A percentile compares a stretch with the other conserved stretches of the same genome.
These are phyloP conservation scores for Venturia asperata DNA, from an alignment of 2,329 filamentous ascomycete species.

Conservation along the genomic window DNA sequence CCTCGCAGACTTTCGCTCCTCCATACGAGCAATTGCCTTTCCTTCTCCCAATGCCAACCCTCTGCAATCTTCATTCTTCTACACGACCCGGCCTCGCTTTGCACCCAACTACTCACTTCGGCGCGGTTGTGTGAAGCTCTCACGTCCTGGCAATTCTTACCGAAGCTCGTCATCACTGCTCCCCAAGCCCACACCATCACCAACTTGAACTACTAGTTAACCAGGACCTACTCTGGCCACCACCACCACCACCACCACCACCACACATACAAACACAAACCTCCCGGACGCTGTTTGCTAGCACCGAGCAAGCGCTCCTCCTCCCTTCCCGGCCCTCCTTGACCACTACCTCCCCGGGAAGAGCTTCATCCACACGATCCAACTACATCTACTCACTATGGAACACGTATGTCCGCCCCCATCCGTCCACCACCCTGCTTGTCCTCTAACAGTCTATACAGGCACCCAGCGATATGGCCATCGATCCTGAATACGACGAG, in stretches of 20 bases:
- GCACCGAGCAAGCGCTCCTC: not conserved
- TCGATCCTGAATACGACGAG: slow-evolving; percentile 57
- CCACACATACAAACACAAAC: slow-evolving; percentile 3
- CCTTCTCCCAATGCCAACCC: not conserved
- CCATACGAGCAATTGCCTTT: not conserved
- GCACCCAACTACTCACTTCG: not conserved
- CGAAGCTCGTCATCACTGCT: slow-evolving; percentile 4
- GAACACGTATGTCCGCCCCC: slow-evolving; percentile 31
- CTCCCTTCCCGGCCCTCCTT: not conserved
- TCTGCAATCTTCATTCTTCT: not conserved
- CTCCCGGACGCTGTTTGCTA: not conserved
- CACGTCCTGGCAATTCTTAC: not conserved
- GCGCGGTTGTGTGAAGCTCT: not conserved
- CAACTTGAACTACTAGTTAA: not conserved
- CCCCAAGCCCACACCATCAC: not conserved
- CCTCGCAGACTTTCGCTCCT: not conserved
- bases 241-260: not conserved
- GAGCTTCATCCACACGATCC: not conserved
- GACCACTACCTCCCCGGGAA: not conserved
- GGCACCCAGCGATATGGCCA: slow-evolving; percentile 53
- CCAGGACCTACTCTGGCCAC: not conserved
- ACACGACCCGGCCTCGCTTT: not conserved
- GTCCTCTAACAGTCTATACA: not conserved
- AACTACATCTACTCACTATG: slow-evolving; percentile 24
- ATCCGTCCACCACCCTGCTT: not conserved